Evolutionary conservation across 805 yeast species (phyloP), one percentile per base, ranked within the genome.

Genomic region (Schizosaccharomyces osmophilus): DNA sequence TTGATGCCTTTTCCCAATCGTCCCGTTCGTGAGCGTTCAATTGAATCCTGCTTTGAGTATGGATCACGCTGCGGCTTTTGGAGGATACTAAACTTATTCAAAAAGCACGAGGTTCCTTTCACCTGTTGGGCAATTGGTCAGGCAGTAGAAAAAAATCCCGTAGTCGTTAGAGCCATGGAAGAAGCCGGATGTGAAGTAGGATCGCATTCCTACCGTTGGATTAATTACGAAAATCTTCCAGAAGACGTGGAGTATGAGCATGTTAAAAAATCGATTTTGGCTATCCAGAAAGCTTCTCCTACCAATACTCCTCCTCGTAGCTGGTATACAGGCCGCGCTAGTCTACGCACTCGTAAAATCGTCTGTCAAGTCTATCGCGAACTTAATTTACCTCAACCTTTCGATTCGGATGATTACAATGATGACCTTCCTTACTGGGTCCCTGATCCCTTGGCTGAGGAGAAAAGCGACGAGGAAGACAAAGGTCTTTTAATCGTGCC

Each of bases 141-240:
- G 61, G 76, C 76, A 11, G 67, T 73, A 41, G 70, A 67, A 51
- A 68, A 67, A 60, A 68, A 71, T 57, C 71, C 73, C 4, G 68
- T 64, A 15, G 72, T 72, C 48, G 74, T 72, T 22, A 65, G 66
- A 42, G 75, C 73, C 0, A 69, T 71, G 61, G 70, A 67, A 42
- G 68, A 72, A 55, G 74, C 69, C 48, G 75, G 75, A 8, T 74
- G 71, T 64, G 75, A 73, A 62, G 71, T 73, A 41, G 73, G 71
- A 22, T 70, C 72, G 45, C 76, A 73, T 63, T 73, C 73, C 9
- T 65, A 69, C 45, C 66, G 75, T 29, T 73, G 76, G 76, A 63
- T 71, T 57, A 69, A 70, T 62, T 72, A 70, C 67, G 68, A 66
- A 41, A 61, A 62, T 48, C 58, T 64, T 24, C 60, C 67, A 8